phyloP scores from a whole-genome alignment of 768 basidiomycete genomes.

The Coprinopsis marcescibilis region DNA sequence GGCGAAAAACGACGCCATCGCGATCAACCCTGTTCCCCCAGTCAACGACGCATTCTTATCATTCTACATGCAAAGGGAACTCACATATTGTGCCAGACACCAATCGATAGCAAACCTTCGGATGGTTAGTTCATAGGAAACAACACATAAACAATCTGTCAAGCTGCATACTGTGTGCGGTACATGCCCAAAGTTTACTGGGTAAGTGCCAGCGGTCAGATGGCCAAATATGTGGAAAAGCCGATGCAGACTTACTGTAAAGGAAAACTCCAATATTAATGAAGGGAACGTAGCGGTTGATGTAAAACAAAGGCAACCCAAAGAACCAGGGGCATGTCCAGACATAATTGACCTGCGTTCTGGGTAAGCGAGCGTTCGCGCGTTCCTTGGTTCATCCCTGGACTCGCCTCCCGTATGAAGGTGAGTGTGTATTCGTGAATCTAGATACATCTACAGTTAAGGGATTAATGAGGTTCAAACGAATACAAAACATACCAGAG shows the following conservation, averaged over 20 bases:
- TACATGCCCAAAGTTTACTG: neutral
- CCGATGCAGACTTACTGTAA: neutral
- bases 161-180: neutral
- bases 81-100: neutral
- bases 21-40: conserved; percentile 2
- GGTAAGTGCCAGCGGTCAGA: neutral
- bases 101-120: neutral
- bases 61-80: neutral
- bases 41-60: neutral
- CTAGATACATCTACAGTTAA: too few relatives aligned
- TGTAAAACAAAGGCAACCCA: conserved; percentile 10
- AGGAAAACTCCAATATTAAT: conserved; percentile 1
- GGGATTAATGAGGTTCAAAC: too few relatives aligned
- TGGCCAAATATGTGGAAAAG: neutral
- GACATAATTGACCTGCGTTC: conserved; percentile 10
- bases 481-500: too few relatives aligned
- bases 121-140: neutral
- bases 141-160: neutral
- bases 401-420: too few relatives aligned
- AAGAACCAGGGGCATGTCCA: conserved; percentile 13
- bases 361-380: too few relatives aligned
- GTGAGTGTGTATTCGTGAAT: too few relatives aligned
- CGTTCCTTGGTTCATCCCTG: too few relatives aligned
- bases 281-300: conserved; percentile 8
- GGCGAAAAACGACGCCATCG: conserved; percentile 4